These are phyloP conservation scores for Dichotomocladium elegans DNA, from an alignment of 371 early-diverging fungal species.

Conservation along the genomic window DNA sequence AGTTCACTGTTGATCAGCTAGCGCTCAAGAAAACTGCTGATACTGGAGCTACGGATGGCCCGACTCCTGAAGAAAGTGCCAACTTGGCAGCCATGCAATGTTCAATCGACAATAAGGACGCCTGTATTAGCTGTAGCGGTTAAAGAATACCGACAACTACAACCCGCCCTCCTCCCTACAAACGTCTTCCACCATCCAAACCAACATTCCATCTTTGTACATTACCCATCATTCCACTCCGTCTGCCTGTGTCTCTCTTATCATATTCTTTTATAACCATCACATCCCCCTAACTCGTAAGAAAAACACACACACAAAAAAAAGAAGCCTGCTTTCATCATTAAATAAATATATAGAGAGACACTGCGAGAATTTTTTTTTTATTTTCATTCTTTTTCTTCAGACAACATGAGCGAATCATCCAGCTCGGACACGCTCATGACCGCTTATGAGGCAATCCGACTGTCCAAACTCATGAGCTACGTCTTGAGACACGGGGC, in stretches of 20 bases:
- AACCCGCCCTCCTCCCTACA: not conserved
- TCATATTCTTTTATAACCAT: not conserved
- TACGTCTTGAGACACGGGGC: constrained; percentile 87
- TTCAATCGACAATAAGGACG: constrained; percentile 88
- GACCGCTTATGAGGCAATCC: constrained; percentile 16
- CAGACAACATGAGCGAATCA: not conserved
- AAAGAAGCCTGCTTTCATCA: not conserved
- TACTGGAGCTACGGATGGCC: constrained; percentile 28
- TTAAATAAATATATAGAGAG: no score
- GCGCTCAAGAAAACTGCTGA: constrained; percentile 25
- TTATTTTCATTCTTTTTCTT: not conserved
- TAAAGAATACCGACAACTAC: constrained; percentile 24
- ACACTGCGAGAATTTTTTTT: no score
- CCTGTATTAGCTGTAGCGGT: constrained; percentile 88
- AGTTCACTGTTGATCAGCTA: constrained; percentile 46
- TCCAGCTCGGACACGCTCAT: not conserved
- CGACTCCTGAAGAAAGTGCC: constrained; percentile 50
- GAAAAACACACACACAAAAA: no score
- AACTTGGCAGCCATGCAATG: constrained; percentile 56
- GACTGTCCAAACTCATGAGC: constrained; percentile 72
- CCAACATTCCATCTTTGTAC: no score
- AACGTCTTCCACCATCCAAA: not conserved
- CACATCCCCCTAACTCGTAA: no score
- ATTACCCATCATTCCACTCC: not conserved
- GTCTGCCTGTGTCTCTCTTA: not conserved